phyloP scores from a whole-genome alignment of 768 basidiomycete species.

The Hericium coralloides region DNA sequence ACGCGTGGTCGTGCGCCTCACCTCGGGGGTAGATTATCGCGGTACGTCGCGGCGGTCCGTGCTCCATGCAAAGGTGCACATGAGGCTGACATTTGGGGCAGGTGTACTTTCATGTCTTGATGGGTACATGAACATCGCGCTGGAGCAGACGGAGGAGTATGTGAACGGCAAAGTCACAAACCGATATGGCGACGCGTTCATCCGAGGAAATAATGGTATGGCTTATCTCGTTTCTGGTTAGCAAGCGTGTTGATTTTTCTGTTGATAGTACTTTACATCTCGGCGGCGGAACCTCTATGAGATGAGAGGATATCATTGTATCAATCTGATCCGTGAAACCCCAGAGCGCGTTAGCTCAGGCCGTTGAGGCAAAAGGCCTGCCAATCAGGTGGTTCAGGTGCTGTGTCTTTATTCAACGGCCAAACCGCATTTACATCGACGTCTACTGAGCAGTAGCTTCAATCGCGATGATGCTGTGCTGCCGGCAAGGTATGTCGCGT shows the following conservation, averaged over 20 bases:
- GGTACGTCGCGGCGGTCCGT: background rate
- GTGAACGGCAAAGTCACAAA: constrained; percentile 84
- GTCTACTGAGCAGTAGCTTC: too few species aligned
- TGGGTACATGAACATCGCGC: constrained; percentile 98
- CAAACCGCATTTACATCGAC: too few species aligned
- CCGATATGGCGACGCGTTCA: constrained; percentile 91
- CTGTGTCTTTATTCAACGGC: too few species aligned
- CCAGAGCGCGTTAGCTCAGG: too few species aligned
- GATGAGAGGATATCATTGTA: too few species aligned
- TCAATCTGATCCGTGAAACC: too few species aligned
- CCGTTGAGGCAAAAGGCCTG: too few species aligned
- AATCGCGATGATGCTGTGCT: too few species aligned
- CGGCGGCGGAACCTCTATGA: constrained; percentile 1
- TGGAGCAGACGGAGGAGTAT: constrained; percentile 96
- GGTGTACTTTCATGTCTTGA: constrained; percentile 92
- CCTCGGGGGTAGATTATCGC: constrained; percentile 8
- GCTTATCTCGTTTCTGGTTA: background rate
- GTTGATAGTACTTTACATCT: background rate
- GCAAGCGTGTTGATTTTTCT: too few species aligned
- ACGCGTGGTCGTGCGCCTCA: constrained; percentile 79
- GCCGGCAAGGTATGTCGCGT: too few species aligned
- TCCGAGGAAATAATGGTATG: constrained; percentile 87
- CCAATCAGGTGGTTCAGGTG: too few species aligned
- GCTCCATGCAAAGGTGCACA: background rate
- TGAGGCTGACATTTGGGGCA: constrained; percentile 23